phyloP scores from a whole-genome alignment of 148 eudicot genomes.

The Diospyros lotus region DNA sequence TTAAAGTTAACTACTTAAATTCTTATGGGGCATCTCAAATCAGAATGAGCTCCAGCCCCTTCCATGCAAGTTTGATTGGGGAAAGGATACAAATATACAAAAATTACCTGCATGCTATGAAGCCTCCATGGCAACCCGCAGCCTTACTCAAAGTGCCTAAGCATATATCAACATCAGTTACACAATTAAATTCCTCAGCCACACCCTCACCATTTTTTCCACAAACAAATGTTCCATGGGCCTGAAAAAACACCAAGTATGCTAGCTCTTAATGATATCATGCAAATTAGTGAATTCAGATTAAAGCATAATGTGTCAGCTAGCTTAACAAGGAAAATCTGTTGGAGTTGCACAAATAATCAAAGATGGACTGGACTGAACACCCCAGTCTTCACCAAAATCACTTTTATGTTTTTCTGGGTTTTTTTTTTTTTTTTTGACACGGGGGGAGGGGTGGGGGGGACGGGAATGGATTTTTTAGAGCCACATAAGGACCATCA shows the following conservation, averaged over 20 bases:
- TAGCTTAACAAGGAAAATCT: too few relatives aligned
- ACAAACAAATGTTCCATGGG: constrained; percentile 95
- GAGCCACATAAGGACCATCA: too few relatives aligned
- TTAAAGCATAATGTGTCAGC: too few relatives aligned
- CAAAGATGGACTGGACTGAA: too few relatives aligned
- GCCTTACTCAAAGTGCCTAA: constrained; percentile 97
- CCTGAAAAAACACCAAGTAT: constrained; percentile 38
- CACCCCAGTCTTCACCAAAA: too few relatives aligned
- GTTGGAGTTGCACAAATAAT: too few relatives aligned
- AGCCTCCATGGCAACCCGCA: constrained; percentile 96
- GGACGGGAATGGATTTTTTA: too few relatives aligned
- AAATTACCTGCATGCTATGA: constrained; percentile 90
- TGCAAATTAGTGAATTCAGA: background rate
- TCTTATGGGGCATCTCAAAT: background rate
- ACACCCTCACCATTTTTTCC: constrained; percentile 94
- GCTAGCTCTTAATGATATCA: background rate
- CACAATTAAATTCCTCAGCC: constrained; percentile 78
- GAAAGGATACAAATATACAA: background rate
- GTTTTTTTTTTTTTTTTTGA: too few relatives aligned
- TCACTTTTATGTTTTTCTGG: too few relatives aligned
- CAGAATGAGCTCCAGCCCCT: background rate
- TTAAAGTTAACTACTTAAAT: background rate
- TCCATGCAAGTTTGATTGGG: background rate
- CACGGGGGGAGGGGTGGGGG: background rate
- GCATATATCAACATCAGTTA: constrained; percentile 79